Conservation (phyloP, 2,329 filamentous ascomycete species). For the Ilyonectria destructans region DNA sequence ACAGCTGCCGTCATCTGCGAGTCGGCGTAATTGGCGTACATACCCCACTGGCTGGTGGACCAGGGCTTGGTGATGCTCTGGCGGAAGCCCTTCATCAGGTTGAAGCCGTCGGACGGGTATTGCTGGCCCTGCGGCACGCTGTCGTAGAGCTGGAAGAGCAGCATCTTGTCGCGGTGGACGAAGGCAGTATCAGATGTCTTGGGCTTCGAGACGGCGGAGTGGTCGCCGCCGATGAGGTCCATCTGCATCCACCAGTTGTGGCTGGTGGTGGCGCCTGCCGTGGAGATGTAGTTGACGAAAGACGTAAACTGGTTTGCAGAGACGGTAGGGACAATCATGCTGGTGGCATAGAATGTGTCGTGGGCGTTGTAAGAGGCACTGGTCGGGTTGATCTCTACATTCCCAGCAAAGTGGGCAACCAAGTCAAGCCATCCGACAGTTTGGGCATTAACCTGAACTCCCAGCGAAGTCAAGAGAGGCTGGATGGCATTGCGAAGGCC, state of each 20-base stretch:
- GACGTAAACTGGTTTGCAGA: constrained; percentile 42
- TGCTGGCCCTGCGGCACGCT: constrained; percentile 43
- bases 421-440: constrained; percentile 49
- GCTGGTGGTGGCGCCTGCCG: constrained; percentile 36
- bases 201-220: constrained; percentile 56
- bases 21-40: constrained; percentile 62
- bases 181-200: constrained; percentile 54
- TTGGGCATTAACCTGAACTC: constrained; percentile 25
- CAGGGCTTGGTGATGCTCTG: constrained; percentile 52
- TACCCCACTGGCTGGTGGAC: constrained; percentile 53
- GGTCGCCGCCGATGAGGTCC: constrained; percentile 54
- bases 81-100: constrained; percentile 54
- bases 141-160: constrained; percentile 69
- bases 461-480: constrained; percentile 40
- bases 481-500: constrained; percentile 39
- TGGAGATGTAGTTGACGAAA: constrained; percentile 47
- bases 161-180: constrained; percentile 61
- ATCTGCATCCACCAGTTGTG: constrained; percentile 50
- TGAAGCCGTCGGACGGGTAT: constrained; percentile 56
- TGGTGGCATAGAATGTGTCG: constrained; percentile 53
- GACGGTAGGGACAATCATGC: constrained; percentile 46
- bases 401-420: constrained; percentile 45
- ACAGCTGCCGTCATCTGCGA: constrained; percentile 53
- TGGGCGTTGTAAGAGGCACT: constrained; percentile 46
- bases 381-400: constrained; percentile 43